Base-by-base conservation (phyloP, 2,329 filamentous ascomycete genomes). In the Bimuria novae-zelandiae region DNA sequence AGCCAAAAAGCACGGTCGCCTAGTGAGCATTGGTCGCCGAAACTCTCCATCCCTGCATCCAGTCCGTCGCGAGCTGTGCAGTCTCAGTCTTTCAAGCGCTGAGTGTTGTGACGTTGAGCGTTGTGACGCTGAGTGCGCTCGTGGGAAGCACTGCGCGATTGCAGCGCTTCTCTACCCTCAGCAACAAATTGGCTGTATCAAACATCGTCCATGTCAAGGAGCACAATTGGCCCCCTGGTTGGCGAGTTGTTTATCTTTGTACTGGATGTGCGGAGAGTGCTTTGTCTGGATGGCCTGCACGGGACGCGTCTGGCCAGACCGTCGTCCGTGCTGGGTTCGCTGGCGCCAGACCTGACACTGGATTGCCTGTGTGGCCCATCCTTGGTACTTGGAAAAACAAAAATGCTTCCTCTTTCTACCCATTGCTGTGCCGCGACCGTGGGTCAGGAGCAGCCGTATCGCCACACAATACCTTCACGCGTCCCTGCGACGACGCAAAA, bases 341-440 rank as follows among this genome's bases (percentile, higher is more conserved):
- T 71, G 68, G 68, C 68, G 70, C 69, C 69, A 69, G 62, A 65
- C 67, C 67, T 64, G 63, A 68, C 63, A 49, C 67, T 67, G 64
- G 58, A 58, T 51, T 45, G 57, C 51, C 63, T 53, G 53, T 53
- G 53, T 56, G 53, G 55, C 63, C 61, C 62, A 61, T 59, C 64
- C 69, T 69, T 69, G 69, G 68, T 68, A 64, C 65, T 61, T 68
- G 65, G 62, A 61, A 65, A 65, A 64, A 62, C 61, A 69, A 51
- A 48, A 51, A 49, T 37, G 27, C 45, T 27, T 29, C 43, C 39
- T 52, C 22, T 45, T 44, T 44, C 44, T 43, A 4, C 29, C 14
- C n/a, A 25, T 36, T 65, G 60, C 65, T 59, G 64, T 67, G 65
- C 69, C 69, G 62, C 60, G 60, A 65, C 49, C 45, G 55, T 61